A percentile compares a stretch with the other conserved stretches of the same genome.
Evolutionary conservation across 2,329 filamentous ascomycete genomes (phyloP).

Genomic region (Cladorrhinum sp.): DNA sequence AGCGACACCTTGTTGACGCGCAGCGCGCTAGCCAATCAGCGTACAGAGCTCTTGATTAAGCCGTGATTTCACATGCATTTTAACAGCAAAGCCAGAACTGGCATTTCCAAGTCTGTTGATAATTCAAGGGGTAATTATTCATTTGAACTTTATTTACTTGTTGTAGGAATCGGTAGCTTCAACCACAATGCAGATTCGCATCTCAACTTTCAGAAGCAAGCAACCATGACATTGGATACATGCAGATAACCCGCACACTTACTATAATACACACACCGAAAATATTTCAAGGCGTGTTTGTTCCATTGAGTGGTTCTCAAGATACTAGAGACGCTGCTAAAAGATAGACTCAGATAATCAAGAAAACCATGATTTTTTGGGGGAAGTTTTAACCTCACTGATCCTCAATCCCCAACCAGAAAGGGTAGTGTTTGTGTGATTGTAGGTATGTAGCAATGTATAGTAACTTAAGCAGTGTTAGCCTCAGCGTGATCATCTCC

Average conservation of each 20-base stretch:
- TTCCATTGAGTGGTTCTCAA: background rate
- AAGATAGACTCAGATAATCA: background rate
- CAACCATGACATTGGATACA: background rate
- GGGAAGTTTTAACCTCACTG: background rate
- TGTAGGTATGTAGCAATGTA: background rate
- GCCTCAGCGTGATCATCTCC: conserved; percentile 41
- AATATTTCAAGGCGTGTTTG: background rate
- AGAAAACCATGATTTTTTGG: background rate
- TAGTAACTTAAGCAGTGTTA: conserved; percentile 43
- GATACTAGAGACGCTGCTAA: background rate
- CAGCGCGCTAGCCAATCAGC: background rate
- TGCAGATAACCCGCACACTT: background rate
- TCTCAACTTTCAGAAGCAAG: too few species aligned
- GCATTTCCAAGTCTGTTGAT: too few species aligned
- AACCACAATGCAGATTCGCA: too few species aligned
- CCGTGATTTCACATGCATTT: background rate
- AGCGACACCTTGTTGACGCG: background rate
- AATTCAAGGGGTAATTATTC: too few species aligned
- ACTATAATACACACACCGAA: background rate
- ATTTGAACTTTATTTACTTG: too few species aligned
- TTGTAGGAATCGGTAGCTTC: too few species aligned
- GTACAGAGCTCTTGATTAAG: background rate
- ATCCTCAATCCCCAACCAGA: background rate
- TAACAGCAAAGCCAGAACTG: too few species aligned
- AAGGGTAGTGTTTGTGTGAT: background rate